Conservation (phyloP, 768 basidiomycete species). For the Mycena indigotica region DNA sequence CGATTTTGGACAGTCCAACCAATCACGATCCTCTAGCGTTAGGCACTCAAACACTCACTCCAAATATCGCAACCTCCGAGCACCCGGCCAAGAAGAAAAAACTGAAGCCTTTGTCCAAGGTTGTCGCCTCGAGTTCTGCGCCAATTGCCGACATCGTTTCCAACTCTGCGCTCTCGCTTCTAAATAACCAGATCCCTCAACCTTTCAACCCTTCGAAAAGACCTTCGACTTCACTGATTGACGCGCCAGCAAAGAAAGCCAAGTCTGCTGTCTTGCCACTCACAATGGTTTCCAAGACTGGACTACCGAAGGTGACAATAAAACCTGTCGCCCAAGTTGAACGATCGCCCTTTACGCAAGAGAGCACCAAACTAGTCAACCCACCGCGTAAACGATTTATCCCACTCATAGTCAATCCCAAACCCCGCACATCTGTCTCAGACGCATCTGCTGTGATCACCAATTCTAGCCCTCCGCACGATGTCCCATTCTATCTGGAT, state of each 20-base stretch:
- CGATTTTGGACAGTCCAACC: too few species aligned
- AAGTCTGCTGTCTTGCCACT: slow-evolving; percentile 3
- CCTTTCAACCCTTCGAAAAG: slow-evolving; percentile 69
- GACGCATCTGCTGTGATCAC: not conserved
- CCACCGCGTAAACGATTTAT: slow-evolving; percentile 30
- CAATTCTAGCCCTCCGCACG: not conserved
- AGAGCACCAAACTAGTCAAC: not conserved
- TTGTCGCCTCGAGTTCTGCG: too few species aligned
- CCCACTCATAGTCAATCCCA: slow-evolving; percentile 31
- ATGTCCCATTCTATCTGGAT: not conserved
- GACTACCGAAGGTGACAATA: not conserved
- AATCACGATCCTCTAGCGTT: too few species aligned
- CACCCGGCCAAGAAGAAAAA: not conserved
- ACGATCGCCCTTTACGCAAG: not conserved
- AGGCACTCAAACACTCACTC: too few species aligned
- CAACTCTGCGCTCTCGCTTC: too few species aligned
- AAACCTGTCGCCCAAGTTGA: not conserved
- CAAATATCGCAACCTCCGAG: not conserved
- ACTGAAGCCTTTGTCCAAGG: not conserved
- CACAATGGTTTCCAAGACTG: not conserved
- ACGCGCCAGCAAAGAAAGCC: slow-evolving; percentile 9
- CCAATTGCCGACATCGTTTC: too few species aligned
- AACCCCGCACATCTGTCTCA: slow-evolving; percentile 15
- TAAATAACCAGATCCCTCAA: too few species aligned
- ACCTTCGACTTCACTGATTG: slow-evolving; percentile 62